Conservation (phyloP, 129 eudicot species). For the Lactuca saligna region DNA sequence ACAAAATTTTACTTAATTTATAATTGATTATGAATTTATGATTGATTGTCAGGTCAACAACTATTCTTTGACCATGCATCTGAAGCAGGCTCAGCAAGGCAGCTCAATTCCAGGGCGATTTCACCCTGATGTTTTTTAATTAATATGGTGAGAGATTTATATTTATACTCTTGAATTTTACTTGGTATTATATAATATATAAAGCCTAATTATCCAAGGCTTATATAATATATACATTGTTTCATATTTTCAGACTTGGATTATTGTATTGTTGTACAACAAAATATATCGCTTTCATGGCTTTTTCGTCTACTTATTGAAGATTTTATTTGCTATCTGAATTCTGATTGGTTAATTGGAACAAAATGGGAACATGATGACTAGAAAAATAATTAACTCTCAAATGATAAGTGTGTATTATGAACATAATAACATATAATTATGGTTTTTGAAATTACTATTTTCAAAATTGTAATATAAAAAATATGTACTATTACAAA, state of each 20-base stretch:
- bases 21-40: too few relatives aligned
- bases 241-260: conserved; percentile 1
- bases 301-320: neutral
- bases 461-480: too few relatives aligned
- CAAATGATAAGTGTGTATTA: too few relatives aligned
- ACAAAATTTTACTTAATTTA: too few relatives aligned
- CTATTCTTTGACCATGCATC: conserved; percentile 91
- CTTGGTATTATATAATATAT: neutral
- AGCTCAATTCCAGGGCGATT: conserved; percentile 83
- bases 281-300: conserved; percentile 4
- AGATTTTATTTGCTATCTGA: neutral
- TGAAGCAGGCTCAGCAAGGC: conserved; percentile 95
- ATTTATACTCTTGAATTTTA: neutral
- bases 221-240: conserved; percentile 5
- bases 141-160: neutral
- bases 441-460: too few relatives aligned
- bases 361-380: too few relatives aligned
- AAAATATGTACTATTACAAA: too few relatives aligned
- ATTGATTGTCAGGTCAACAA: conserved; percentile 63
- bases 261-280: neutral
- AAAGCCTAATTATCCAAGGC: conserved; percentile 10
- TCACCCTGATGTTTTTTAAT: conserved; percentile 86
- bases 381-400: too few relatives aligned
- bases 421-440: too few relatives aligned
- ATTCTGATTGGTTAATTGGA: neutral